Evolutionary conservation across 805 yeast species (phyloP).

Genomic region (Pichia deserticola): DNA sequence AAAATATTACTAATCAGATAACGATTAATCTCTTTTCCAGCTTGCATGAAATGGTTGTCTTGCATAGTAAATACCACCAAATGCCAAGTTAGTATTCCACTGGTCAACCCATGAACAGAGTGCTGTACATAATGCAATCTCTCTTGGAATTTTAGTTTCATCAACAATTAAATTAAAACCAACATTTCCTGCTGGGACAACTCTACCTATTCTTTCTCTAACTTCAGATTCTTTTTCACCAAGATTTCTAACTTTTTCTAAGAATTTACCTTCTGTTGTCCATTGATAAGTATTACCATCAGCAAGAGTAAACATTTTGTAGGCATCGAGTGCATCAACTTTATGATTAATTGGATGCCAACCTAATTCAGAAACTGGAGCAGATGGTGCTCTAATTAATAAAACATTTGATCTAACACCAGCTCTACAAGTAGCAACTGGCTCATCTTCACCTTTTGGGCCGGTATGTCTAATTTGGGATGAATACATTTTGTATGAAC

Average conservation of each 20-base stretch:
- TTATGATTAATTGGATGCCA: slow-evolving; percentile 56
- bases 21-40: slow-evolving; percentile 45
- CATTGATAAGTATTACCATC: slow-evolving; percentile 60
- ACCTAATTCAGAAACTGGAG: slow-evolving; percentile 49
- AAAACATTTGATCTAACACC: slow-evolving; percentile 54
- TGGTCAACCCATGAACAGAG: slow-evolving; percentile 56
- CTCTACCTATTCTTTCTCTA: slow-evolving; percentile 56
- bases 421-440: slow-evolving; percentile 52
- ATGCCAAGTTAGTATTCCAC: slow-evolving; percentile 54
- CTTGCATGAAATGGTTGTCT: slow-evolving; percentile 42
- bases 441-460: slow-evolving; percentile 43
- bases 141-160: slow-evolving; percentile 47
- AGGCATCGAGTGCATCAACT: slow-evolving; percentile 55
- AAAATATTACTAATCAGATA: too few relatives aligned
- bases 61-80: slow-evolving; percentile 60
- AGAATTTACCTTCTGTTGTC: slow-evolving; percentile 51
- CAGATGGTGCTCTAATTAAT: slow-evolving; percentile 43
- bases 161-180: slow-evolving; percentile 53
- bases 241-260: slow-evolving; percentile 49
- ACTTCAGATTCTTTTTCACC: slow-evolving; percentile 62
- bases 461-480: slow-evolving; percentile 35
- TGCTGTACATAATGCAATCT: slow-evolving; percentile 53
- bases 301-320: slow-evolving; percentile 51
- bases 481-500: slow-evolving; percentile 54
- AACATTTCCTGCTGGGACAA: slow-evolving; percentile 41